Evolutionary conservation across 345 rosid species (phyloP), one percentile per base, ranked within the genome.

Genomic region (Rubroshorea leprosula): DNA sequence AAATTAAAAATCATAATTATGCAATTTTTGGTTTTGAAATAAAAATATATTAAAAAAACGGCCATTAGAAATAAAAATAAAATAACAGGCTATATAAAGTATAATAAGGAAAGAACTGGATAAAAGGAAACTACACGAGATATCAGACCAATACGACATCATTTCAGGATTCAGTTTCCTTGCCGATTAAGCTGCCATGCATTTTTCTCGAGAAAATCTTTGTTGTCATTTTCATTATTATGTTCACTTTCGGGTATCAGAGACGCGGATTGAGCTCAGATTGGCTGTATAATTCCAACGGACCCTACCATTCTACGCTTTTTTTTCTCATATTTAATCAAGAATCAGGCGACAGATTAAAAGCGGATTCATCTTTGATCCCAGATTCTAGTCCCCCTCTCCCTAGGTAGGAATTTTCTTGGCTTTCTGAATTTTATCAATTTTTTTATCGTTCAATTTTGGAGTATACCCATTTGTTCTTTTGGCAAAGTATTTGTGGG

Each of bases 401-500:
- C 35, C 35, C 35, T 9, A 35, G 7, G 7, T 13, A 35, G 41
- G 41, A 6, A 35, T 6, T 35, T 35, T 35, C 41, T 35, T 8
- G 12, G 12, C 12, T 3, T 35, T 35, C 41, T 35, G 41, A 35
- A 35, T 35, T 35, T 35, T 35, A 4, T 27, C 5, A 35, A n/a
- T 13, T 10, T 44, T 44, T 2, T 5, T 44, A 2, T 39, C 14
- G n/a, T 15, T 58, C 25, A 16, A 24, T 58, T 19, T 51, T 48
- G 14, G 46, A 8, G 22, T 35, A 19, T 7, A 22, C 64, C 49
- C n/a, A 10, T 35, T 60, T 31, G 47, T 9, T 22, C 19, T 15
- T 51, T 23, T 26, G 9, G 55, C 39, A 51, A 51, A 60, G 6
- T 21, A 31, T 60, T 60, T 19, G 22, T 29, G 64, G 55, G 26